Conservation (phyloP, 306 rosid species). For the Gynostemma pentaphyllum region DNA sequence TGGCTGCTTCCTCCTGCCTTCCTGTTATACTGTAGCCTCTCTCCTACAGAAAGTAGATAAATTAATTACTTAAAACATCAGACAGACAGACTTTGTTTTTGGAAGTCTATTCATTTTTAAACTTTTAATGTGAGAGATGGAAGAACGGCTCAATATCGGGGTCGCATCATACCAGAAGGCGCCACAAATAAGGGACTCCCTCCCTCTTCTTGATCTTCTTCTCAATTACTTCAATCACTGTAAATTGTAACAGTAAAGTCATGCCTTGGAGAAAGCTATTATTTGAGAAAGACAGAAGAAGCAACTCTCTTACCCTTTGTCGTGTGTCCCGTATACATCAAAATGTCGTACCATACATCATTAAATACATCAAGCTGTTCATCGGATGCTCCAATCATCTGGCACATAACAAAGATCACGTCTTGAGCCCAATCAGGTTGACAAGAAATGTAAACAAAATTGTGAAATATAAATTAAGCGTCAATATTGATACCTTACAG, state of each 20-base stretch:
- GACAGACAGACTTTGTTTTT: not conserved
- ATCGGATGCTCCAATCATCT: conserved; percentile 80
- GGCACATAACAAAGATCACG: conserved; percentile 5
- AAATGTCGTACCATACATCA: conserved; percentile 64
- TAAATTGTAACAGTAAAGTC: not conserved
- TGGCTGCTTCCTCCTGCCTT: conserved; percentile 37
- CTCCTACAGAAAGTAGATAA: conserved; percentile 38
- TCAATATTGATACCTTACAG: conserved; percentile 43
- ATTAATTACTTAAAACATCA: not conserved
- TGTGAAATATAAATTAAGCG: not conserved
- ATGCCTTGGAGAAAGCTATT: conserved; percentile 10
- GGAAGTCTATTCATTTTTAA: not conserved
- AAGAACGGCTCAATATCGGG: not conserved
- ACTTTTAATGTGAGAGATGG: not conserved
- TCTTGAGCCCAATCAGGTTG: not conserved
- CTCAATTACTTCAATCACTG: conserved; percentile 54
- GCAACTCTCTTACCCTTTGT: conserved; percentile 34
- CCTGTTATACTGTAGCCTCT: conserved; percentile 45
- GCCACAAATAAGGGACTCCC: conserved; percentile 63
- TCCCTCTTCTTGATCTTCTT: conserved; percentile 44
- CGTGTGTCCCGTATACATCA: conserved; percentile 48
- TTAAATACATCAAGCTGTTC: conserved; percentile 85
- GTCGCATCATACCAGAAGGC: conserved; percentile 42
- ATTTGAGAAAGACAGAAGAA: not conserved
- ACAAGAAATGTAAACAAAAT: not conserved